Percentiles rank a stretch among this genome's conserved stretches.
These are phyloP conservation scores for Amylostereum areolatum DNA, from an alignment of 1,284 basidiomycete genomes.

Conservation along the genomic window DNA sequence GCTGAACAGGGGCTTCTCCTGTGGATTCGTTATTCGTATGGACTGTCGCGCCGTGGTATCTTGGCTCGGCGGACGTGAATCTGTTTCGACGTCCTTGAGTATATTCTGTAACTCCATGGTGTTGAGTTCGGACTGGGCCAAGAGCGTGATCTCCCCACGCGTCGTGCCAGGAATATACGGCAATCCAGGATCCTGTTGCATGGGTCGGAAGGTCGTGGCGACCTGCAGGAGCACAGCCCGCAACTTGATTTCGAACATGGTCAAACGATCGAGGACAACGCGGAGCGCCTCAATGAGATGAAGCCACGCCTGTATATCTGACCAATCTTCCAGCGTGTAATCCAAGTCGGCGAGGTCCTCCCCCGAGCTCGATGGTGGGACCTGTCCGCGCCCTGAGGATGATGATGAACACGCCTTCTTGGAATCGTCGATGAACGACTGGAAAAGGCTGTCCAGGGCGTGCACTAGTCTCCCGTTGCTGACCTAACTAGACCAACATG, in stretches of 20 bases:
- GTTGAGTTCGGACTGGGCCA: constrained; percentile 80
- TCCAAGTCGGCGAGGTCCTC: constrained; percentile 73
- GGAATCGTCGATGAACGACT: constrained; percentile 61
- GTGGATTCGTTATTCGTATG: too few relatives aligned
- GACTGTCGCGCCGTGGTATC: too few relatives aligned
- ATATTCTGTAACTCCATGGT: constrained; percentile 69
- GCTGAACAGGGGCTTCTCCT: constrained; percentile 43
- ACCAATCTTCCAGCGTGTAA: constrained; percentile 85
- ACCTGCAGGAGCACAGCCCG: constrained; percentile 52
- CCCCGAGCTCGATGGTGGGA: constrained; percentile 31
- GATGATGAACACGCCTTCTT: constrained; percentile 46
- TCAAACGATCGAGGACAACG: constrained; percentile 61
- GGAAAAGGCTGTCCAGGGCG: constrained; percentile 67
- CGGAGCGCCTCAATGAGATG: constrained; percentile 77
- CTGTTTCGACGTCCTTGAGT: constrained; percentile 44
- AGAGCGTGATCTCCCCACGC: constrained; percentile 63
- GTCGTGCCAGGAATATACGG: constrained; percentile 56
- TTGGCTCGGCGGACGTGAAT: too few relatives aligned
- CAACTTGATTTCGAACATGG: constrained; percentile 65
- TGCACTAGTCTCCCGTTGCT: constrained; percentile 65
- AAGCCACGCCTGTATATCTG: constrained; percentile 75
- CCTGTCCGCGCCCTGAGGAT: constrained; percentile 20
- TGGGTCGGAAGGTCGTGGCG: constrained; percentile 52
- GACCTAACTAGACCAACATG: constrained; percentile 80
- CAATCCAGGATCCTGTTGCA: constrained; percentile 47